Base-by-base conservation (phyloP, 2,329 filamentous ascomycete genomes). In the Ilyonectria sp. region DNA sequence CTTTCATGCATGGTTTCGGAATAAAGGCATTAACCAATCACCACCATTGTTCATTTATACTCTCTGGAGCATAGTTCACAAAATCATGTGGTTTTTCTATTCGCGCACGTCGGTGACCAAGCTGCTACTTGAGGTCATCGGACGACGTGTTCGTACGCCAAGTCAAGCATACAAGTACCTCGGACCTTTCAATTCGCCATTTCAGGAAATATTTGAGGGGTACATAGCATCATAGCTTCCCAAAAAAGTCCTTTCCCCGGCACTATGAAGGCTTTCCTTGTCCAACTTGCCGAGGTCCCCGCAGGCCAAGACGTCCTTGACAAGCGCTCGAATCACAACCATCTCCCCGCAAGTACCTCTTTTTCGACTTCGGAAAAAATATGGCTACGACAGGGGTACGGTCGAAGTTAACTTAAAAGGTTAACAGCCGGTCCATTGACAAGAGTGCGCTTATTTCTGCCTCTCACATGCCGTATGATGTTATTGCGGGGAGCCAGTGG, bases 251-350 rank as follows among this genome's bases (percentile, higher is more conserved):
- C 26, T 4, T 57, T 21, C 26, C n/a, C 54, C 40, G 37, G 26
- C 37, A 26, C 9, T 9, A n/a, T 33, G 6, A 23, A 57, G 15
- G 17, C 11, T 11, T 17, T 43, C 35, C 15, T n/a, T 8, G 6
- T 9, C 46, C 26, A 59, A 59, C 52, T 40, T 53, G 15, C 62
- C 62, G 62, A 55, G 31, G 44, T 40, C 37, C 49, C 62, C 62
- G 35, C 52, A 49, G 26, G 62, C 62, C 55, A 59, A 59, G 55
- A 3, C 37, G 17, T 19, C 17, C 15, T 33, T n/a, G 10, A 3
- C 26, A 65, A 55, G 63, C 63, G 63, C 63, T 47, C 63, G 63
- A 65, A 65, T 65, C 63, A 60, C 44, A 35, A 37, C 17, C 33
- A 21, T 37, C 13, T 35, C 29, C 19, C 19, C 26, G 26, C 35